These are phyloP conservation scores for Yamadazyma triangularis DNA, from an alignment of 1,139 yeast species.

Conservation along the genomic window DNA sequence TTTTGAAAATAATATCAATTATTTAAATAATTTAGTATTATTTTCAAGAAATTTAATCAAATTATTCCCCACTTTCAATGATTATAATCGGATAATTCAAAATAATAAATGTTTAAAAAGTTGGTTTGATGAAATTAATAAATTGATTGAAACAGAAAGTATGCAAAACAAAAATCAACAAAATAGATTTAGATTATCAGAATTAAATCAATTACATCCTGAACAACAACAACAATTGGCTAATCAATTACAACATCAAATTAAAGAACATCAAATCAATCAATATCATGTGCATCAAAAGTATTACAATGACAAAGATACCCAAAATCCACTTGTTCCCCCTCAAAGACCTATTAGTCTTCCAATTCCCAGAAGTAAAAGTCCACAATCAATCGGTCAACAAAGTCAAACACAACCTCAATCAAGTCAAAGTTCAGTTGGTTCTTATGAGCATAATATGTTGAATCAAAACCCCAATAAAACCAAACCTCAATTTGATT, in stretches of 20 bases:
- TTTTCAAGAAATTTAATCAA: conserved; percentile 9
- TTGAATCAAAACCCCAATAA: no score
- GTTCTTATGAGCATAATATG: no score
- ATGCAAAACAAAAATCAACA: not conserved
- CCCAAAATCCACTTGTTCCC: not conserved
- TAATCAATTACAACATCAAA: not conserved
- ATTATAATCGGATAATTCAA: conserved; percentile 6
- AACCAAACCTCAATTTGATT: no score
- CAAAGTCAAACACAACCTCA: not conserved
- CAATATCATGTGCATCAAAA: not conserved
- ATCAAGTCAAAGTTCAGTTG: not conserved
- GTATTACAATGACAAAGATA: not conserved
- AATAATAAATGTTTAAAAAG: conserved; percentile 12
- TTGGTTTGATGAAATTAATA: conserved; percentile 14
- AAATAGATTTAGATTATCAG: not conserved
- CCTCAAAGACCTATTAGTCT: not conserved
- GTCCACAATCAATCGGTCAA: no score
- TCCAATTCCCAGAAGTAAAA: not conserved
- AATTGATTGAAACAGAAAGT: conserved; percentile 1
- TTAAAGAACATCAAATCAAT: not conserved
- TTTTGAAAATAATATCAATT: conserved; percentile 15
- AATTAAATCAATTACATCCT: not conserved
- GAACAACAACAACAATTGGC: not conserved
- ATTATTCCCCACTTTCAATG: conserved; percentile 7
- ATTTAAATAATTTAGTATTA: conserved; percentile 9